Evolutionary conservation across 441 rosid genomes (phyloP), one percentile per base, ranked within the genome.

Genomic region (Arabidopsis hybrid): DNA sequence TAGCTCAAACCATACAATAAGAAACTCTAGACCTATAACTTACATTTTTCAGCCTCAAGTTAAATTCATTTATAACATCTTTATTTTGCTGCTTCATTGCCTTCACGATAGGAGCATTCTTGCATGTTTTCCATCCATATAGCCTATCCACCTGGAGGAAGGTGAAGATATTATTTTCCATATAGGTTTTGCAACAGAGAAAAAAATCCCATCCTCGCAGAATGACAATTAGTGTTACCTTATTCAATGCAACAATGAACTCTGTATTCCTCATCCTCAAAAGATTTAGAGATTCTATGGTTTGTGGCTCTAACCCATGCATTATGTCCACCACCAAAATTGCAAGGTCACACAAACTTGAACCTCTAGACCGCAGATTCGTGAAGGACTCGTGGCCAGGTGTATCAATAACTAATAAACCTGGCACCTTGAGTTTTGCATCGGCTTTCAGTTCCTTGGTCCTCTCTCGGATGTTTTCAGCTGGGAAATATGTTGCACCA

Each of bases 401-500:
- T 64, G 99, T 93, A 83, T 95, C 98, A 75, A 95, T 95, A 56
- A 95, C 99, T 85, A 93, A 81, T 42, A 95, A 81, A 76, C 99
- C 99, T 45, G 99, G 99, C 58, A 95, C 98, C 81, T 89, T 91
- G 77, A 93, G 80, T 76, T 66, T 95, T 36, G 98, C 98, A 83
- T 93, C 95, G 29, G 92, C 95, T 82, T 93, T 93, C 80, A 95
- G 81, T 80, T 95, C 98, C 83, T 77, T 93, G n/a, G 98, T 95
- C 79, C 97, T 91, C 81, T 95, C 97, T 35, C 98, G 87, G 73
- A 95, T 93, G 85, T 95, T 93, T 77, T 76, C 91, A 2, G 95
- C 93, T 49, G 98, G 99, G 75, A 95, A 91, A 79, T 90, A 95
- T 47, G 99, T 95, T 61, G 98, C 99, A 78, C 98, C 99, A 75